Percentiles rank a stretch among this genome's conserved stretches.
These are phyloP conservation scores for Fusarium ramigenum DNA, from an alignment of 2,329 filamentous ascomycete genomes.

Conservation along the genomic window DNA sequence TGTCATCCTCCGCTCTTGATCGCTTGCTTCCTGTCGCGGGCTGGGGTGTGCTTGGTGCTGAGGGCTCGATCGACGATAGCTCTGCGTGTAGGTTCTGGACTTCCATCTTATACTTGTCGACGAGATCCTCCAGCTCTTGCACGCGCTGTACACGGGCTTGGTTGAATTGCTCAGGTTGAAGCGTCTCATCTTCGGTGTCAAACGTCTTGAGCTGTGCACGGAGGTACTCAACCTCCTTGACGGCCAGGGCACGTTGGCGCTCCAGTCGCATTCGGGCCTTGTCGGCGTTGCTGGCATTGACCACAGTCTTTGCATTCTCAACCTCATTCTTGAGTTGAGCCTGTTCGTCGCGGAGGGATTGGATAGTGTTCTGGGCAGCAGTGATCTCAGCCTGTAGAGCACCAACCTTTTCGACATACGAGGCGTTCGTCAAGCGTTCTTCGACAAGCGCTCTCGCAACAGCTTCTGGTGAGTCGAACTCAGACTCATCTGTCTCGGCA, in stretches of 20 bases:
- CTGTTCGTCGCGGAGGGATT: conserved; percentile 76
- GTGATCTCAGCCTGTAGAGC: conserved; percentile 79
- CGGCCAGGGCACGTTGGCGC: conserved; percentile 82
- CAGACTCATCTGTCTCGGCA: conserved; percentile 66
- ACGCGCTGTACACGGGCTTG: conserved; percentile 78
- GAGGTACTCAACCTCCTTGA: conserved; percentile 94
- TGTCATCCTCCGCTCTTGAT: conserved; percentile 67
- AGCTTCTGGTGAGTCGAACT: conserved; percentile 89
- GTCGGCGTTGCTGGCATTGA: conserved; percentile 62
- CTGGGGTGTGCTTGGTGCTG: conserved; percentile 48
- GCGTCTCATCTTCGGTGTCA: conserved; percentile 86
- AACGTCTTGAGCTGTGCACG: conserved; percentile 91
- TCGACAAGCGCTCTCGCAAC: conserved; percentile 85
- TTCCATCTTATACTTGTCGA: conserved; percentile 87
- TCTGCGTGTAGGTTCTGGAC: conserved; percentile 78
- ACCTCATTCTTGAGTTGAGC: conserved; percentile 71
- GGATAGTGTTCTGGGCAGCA: conserved; percentile 80
- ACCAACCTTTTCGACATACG: conserved; percentile 83
- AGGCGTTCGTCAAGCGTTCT: conserved; percentile 81
- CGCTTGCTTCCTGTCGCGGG: conserved; percentile 69
- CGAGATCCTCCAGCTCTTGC: conserved; percentile 82
- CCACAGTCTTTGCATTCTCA: conserved; percentile 70
- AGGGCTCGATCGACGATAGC: conserved; percentile 70
- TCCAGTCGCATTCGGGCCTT: conserved; percentile 81
- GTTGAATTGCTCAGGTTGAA: conserved; percentile 83